phyloP scores from a whole-genome alignment of 2,329 filamentous ascomycete genomes.

The Macroventuria anomochaeta region DNA sequence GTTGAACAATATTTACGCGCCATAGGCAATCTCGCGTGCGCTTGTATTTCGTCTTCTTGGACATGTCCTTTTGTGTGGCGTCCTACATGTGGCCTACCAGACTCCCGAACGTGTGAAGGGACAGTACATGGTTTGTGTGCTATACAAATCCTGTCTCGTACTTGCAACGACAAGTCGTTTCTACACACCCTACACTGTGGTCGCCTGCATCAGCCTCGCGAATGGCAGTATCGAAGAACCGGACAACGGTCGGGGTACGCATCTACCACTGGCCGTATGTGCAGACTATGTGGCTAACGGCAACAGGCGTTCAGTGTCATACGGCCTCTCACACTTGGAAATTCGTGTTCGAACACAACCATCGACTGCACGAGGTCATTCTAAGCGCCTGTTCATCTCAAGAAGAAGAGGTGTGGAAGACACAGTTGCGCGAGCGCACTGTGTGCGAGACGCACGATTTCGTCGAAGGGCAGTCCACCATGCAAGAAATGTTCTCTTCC shows the following conservation, averaged over 20 bases:
- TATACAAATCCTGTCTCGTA: constrained; percentile 83
- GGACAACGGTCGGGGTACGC: constrained; percentile 74
- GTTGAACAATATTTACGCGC: constrained; percentile 3
- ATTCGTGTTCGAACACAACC: constrained; percentile 77
- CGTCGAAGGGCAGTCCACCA: constrained; percentile 56
- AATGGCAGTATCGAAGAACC: constrained; percentile 72
- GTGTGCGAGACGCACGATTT: constrained; percentile 59
- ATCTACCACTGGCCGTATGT: background rate
- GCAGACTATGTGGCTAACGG: constrained; percentile 18
- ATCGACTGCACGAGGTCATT: constrained; percentile 81
- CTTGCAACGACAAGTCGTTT: constrained; percentile 71
- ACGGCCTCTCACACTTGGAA: constrained; percentile 92
- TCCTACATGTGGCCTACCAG: constrained; percentile 83
- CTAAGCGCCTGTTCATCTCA: constrained; percentile 82
- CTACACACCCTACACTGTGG: constrained; percentile 73
- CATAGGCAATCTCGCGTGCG: constrained; percentile 39
- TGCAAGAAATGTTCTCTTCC: constrained; percentile 64
- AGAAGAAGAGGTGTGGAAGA: constrained; percentile 83
- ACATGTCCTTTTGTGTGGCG: constrained; percentile 80
- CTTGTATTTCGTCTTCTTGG: constrained; percentile 77
- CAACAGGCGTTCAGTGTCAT: constrained; percentile 80
- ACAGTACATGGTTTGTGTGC: constrained; percentile 80
- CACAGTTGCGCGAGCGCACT: constrained; percentile 64
- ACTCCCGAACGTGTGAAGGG: constrained; percentile 71
- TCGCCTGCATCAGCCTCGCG: constrained; percentile 74